Conservation (phyloP, 192 early-diverging fungal species). For the Entomortierella beljakovae region DNA sequence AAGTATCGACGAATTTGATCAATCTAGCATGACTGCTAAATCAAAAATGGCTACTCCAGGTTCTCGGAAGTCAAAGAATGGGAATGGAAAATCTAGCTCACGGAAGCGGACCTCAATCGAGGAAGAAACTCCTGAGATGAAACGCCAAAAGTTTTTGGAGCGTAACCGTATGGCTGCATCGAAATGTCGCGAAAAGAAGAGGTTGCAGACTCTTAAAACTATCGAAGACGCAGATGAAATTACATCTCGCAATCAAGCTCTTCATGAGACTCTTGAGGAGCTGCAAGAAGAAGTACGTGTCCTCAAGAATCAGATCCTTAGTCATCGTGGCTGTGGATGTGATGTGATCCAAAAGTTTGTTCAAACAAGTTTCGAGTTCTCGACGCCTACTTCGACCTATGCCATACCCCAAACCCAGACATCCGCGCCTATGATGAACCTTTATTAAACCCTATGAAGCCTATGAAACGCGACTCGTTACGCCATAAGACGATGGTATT, state of each 20-base stretch:
- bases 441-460: neutral
- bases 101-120: conserved; percentile 18
- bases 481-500: neutral
- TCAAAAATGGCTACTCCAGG: conserved; percentile 3
- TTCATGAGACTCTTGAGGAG: conserved; percentile 27
- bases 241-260: conserved; percentile 34
- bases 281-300: conserved; percentile 41
- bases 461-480: neutral
- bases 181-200: conserved; percentile 50
- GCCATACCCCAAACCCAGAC: too few relatives aligned
- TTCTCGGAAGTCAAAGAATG: conserved; percentile 9
- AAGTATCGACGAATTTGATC: too few relatives aligned
- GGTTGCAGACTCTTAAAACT: conserved; percentile 44
- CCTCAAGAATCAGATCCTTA: conserved; percentile 43
- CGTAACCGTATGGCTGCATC: conserved; percentile 54
- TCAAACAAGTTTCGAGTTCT: conserved; percentile 18
- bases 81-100: conserved; percentile 4
- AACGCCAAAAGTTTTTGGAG: conserved; percentile 52
- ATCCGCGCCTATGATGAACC: neutral
- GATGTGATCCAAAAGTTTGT: conserved; percentile 51
- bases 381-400: too few relatives aligned
- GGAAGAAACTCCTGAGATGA: conserved; percentile 33
- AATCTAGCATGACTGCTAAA: conserved; percentile 8
- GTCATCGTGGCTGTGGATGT: conserved; percentile 42
- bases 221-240: conserved; percentile 44